Evolutionary conservation across 176 grass and related monocot genomes (phyloP), one percentile per base, ranked within the genome.

Genomic region (Raddia distichophylla): DNA sequence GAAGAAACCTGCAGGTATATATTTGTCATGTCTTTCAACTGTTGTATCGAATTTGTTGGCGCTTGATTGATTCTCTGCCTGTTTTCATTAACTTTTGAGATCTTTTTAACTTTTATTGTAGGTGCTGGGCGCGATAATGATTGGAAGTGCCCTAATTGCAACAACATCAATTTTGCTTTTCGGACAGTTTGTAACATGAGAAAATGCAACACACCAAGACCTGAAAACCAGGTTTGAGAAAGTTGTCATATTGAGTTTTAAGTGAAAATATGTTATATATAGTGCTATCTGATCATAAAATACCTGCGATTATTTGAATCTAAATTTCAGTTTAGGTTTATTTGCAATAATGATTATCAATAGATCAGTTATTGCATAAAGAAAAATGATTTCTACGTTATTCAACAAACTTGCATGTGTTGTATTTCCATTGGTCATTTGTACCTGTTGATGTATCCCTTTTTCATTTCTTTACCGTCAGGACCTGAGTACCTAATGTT

Each of bases 121-220:
- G 94, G 94, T 83, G 86, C 84, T 86, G 94, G 91, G 10, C 90
- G 86, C 8, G 94, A 97, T 56, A 97, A 91, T 85, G 94, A 97
- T 42, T 97, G 94, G 94, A 90, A 87, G 72, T 97, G 94, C 69
- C 91, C 91, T 80, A 97, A 86, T 68, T 97, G 94, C 69, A 89
- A 80, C 50, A 97, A 97, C 67, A 82, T 88, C 46, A 97, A 97
- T 79, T 97, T 97, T 52, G 79, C 86, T 20, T 97, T 97, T 72
- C 88, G 94, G n/a, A 86, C 86, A 61, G 88, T 89, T 34, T 97
- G 94, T 82, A 97, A 97, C 79, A 97, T 97, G 94, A 91, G 94
- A 73, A 97, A 93, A 56, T 97, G 94, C 73, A 91, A 89, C 69
- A 97, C 91, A 54, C 88, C 94, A 79, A 92, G 88, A 67, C 94